Conservation (phyloP, 75 land plant species). For the Picea glauca region DNA sequence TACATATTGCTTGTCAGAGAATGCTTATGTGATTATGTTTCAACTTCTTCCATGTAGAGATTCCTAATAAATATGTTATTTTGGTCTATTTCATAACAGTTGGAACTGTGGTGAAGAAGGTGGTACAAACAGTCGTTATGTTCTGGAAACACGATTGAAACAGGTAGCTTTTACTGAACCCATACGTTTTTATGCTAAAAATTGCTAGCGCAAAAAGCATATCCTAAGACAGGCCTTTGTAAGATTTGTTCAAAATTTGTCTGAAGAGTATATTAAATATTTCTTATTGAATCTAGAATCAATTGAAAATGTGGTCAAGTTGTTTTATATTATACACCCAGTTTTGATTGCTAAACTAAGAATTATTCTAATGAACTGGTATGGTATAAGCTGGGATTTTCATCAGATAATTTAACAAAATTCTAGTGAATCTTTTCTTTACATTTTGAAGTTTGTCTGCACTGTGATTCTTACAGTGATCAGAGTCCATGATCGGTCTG, state of each 20-base stretch:
- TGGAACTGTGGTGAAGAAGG: constrained; percentile 99
- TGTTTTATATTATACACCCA: background rate
- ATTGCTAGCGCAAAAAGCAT: background rate
- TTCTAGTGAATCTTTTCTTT: background rate
- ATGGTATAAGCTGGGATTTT: background rate
- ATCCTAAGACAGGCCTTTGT: background rate
- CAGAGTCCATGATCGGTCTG: background rate
- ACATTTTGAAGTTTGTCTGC: background rate
- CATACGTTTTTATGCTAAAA: background rate
- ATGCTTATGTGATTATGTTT: background rate
- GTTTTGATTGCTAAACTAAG: background rate
- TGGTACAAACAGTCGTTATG: constrained; percentile 38
- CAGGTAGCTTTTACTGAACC: constrained; percentile 25
- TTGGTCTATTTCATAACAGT: constrained; percentile 31
- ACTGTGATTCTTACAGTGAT: background rate
- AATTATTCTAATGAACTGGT: background rate
- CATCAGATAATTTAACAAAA: background rate
- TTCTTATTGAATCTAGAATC: background rate
- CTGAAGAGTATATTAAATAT: background rate
- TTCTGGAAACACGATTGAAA: constrained; percentile 80
- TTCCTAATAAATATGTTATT: background rate
- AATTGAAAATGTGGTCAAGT: background rate
- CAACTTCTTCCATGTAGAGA: too few species aligned
- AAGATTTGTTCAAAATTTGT: background rate
- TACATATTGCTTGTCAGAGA: background rate